Evolutionary conservation across 2,329 filamentous ascomycete species (phyloP).

Genomic region (Thyridium curvatum): DNA sequence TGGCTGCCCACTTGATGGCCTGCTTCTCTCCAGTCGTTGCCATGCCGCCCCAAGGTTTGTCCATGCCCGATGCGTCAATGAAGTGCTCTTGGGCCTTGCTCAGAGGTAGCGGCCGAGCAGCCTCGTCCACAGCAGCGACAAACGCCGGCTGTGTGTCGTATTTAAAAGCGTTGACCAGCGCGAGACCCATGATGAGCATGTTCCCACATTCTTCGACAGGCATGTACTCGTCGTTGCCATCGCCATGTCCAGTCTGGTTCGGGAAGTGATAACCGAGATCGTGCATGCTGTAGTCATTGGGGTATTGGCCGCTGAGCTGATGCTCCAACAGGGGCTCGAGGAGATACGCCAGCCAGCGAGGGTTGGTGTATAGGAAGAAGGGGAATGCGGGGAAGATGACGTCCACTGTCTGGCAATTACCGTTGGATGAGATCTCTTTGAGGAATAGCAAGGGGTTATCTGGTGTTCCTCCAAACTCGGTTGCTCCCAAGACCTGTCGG

Average conservation of each 20-base stretch:
- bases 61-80: slow-evolving; percentile 15
- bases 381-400: slow-evolving; percentile 84
- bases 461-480: slow-evolving; percentile 65
- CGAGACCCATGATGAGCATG: slow-evolving; percentile 61
- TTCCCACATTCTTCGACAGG: slow-evolving; percentile 70
- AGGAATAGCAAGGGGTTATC: slow-evolving; percentile 68
- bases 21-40: slow-evolving; percentile 35
- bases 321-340: slow-evolving; percentile 77
- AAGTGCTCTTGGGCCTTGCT: slow-evolving; percentile 4
- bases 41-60: slow-evolving; percentile 45
- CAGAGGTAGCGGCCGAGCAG: slow-evolving; percentile 4
- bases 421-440: slow-evolving; percentile 80
- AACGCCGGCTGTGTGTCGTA: slow-evolving; percentile 54
- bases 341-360: slow-evolving; percentile 71
- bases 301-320: slow-evolving; percentile 76
- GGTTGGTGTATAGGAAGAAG: slow-evolving; percentile 82
- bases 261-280: slow-evolving; percentile 69
- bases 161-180: slow-evolving; percentile 62
- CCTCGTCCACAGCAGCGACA: slow-evolving; percentile 10
- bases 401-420: slow-evolving; percentile 78
- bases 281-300: slow-evolving; percentile 75
- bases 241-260: slow-evolving; percentile 67
- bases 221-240: slow-evolving; percentile 68
- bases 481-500: slow-evolving; percentile 72
- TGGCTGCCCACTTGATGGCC: slow-evolving; percentile 31